These are phyloP conservation scores for Cryptococcus depauperatus DNA, from an alignment of 1,284 basidiomycete genomes.

Conservation along the genomic window DNA sequence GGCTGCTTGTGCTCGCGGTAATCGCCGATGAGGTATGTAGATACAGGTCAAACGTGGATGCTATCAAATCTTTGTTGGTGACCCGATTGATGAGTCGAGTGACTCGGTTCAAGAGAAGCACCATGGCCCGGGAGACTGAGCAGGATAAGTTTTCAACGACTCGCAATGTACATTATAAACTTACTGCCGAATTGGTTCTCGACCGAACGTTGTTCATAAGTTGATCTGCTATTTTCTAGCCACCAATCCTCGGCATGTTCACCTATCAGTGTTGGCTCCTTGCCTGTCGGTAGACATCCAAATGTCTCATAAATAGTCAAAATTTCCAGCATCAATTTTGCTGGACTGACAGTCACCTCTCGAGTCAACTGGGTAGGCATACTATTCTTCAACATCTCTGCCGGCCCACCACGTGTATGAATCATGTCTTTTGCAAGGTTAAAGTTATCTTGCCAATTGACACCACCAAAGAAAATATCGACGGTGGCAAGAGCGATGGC, in stretches of 20 bases:
- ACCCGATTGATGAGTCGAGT: constrained; percentile 33
- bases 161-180: constrained; percentile 14
- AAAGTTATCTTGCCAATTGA: constrained; percentile 48
- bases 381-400: constrained; percentile 36
- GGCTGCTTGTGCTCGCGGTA: constrained; percentile 33
- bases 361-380: constrained; percentile 29
- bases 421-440: constrained; percentile 47
- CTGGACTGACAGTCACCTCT: constrained; percentile 45
- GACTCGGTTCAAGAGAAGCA: constrained; percentile 34
- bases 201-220: constrained; percentile 46
- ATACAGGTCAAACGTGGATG: constrained; percentile 2
- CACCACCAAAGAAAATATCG: constrained; percentile 50
- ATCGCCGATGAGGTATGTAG: constrained; percentile 1
- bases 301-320: constrained; percentile 50
- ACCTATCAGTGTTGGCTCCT: constrained; percentile 46
- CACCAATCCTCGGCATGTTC: constrained; percentile 46
- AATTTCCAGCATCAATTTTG: constrained; percentile 48
- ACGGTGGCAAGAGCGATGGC: constrained; percentile 45
- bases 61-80: constrained; percentile 10
- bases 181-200: constrained; percentile 51
- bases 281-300: constrained; percentile 47
- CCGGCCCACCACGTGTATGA: constrained; percentile 43
- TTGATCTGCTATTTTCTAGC: constrained; percentile 33
- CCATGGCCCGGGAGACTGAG: constrained; percentile 40
- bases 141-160: not conserved